Evolutionary conservation across 1,284 basidiomycete species (phyloP).

Genomic region (Hortiboletus rubellus): DNA sequence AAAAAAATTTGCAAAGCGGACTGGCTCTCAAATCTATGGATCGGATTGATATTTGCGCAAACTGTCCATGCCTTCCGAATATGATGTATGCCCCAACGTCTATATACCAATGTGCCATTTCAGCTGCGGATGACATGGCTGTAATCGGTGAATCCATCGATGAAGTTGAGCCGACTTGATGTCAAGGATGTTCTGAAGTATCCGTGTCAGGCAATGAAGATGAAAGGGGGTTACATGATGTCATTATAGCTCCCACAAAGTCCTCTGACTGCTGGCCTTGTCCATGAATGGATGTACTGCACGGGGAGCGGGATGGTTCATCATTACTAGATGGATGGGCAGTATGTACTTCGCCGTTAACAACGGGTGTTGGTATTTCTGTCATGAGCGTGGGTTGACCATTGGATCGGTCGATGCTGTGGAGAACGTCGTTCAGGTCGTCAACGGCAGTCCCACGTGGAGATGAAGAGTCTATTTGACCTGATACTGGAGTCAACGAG

Average conservation of each 20-base stretch:
- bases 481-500: conserved; percentile 36
- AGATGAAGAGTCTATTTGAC: conserved; percentile 38
- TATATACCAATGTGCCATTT: conserved; percentile 16
- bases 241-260: conserved; percentile 15
- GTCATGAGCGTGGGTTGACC: conserved; percentile 23
- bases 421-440: conserved; percentile 25
- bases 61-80: conserved; percentile 20
- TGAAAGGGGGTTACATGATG: conserved; percentile 28
- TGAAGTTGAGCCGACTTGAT: conserved; percentile 40
- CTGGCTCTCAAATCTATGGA: conserved; percentile 27
- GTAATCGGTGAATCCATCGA: conserved; percentile 37
- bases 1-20: conserved; percentile 19
- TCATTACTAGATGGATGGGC: conserved; percentile 7
- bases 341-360: conserved; percentile 12
- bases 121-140: conserved; percentile 15
- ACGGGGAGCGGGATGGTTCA: conserved; percentile 13
- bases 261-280: conserved; percentile 11
- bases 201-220: conserved; percentile 30
- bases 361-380: conserved; percentile 4
- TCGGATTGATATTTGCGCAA: conserved; percentile 14
- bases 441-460: conserved; percentile 26
- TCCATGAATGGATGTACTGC: conserved; percentile 1
- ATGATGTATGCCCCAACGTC: conserved; percentile 19
- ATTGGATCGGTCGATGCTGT: conserved; percentile 29
- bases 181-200: conserved; percentile 29